Evolutionary conservation across 208 protist species (phyloP), one percentile per base, ranked within the genome.

Genomic region (Polymyxa betae): DNA sequence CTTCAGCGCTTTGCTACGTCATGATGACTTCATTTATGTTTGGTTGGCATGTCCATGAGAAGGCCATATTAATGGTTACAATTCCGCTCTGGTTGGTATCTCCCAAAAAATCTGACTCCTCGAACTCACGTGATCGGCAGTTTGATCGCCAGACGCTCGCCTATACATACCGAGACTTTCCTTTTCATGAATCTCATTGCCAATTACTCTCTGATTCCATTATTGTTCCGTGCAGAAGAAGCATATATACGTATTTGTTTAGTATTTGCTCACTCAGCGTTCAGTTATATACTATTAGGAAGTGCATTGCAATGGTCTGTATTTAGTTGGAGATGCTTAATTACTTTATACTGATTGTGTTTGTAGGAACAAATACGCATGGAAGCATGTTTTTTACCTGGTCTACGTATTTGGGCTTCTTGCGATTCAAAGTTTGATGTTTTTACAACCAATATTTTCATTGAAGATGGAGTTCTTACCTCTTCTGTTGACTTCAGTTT

Each of bases 1-100:
- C 49, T 12, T 89, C 45, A 29, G 87, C 87, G 10, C 45, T 89
- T 12, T 64, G 32, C 12, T 88, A 94, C 45, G 89, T 49, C 38
- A 91, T 77, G 12, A 90, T 95, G 35, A 92, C 90, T 44, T 93
- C 93, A 32, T 96, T 96, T 52, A 94, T 95, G 94, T 96, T 96
- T 88, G 94, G 94, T 10, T 97, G 95, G 95, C 95, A 97, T 92
- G 95, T 96, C 24, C 95, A 97, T 89, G 95, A 97, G 91, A 97
- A 97, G 89, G 95, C 95, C 0, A 95, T 96, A 12, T 90, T 97
- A 24, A 95, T 93, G 66, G 82, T 91, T 0, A 82, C 94, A 0
- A 60, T 96, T 0, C 95, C 95, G 35, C 60, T 96, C 10, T 5
- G 72, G 72, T 82, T 40, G 72, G n/a, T 20, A 82, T 45, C 72